A percentile compares a stretch with the other conserved stretches of the same genome.
Conservation (phyloP, 1,284 basidiomycete genomes). For the Psilocybe mexicana region DNA sequence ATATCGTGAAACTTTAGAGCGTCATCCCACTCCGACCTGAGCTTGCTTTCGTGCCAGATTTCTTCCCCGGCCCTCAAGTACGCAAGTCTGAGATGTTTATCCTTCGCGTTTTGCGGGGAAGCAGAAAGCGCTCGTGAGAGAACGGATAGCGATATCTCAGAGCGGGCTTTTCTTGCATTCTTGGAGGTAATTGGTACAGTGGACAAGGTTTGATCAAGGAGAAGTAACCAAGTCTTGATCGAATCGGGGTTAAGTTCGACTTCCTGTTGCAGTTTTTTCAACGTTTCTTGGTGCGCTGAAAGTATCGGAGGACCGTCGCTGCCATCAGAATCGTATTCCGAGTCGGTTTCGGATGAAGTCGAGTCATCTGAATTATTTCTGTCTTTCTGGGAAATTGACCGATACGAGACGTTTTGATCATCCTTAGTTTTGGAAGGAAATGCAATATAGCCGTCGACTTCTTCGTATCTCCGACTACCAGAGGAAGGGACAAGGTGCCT, state of each 20-base stretch:
- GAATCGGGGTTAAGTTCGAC: conserved; percentile 53
- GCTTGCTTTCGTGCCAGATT: conserved; percentile 59
- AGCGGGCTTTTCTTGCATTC: conserved; percentile 62
- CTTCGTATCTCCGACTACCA: conserved; percentile 48
- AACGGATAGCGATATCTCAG: conserved; percentile 70
- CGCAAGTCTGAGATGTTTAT: conserved; percentile 54
- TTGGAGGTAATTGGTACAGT: conserved; percentile 60
- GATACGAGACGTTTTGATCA: conserved; percentile 46
- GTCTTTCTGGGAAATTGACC: conserved; percentile 45
- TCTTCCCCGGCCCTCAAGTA: conserved; percentile 73
- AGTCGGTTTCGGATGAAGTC: conserved; percentile 18
- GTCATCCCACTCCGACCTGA: conserved; percentile 64
- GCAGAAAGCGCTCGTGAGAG: conserved; percentile 63
- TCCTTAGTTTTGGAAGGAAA: conserved; percentile 42
- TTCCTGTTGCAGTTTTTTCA: conserved; percentile 59
- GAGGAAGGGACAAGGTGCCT: conserved; percentile 42
- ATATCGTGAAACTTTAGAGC: conserved; percentile 53
- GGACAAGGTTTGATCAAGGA: conserved; percentile 62
- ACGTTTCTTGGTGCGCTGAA: conserved; percentile 56
- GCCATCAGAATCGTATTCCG: conserved; percentile 35
- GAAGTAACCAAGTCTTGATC: conserved; percentile 61
- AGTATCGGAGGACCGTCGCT: conserved; percentile 38
- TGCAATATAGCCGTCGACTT: conserved; percentile 66
- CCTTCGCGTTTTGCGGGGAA: conserved; percentile 50
- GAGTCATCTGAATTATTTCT: conserved; percentile 29